Percentiles rank a stretch among this genome's conserved stretches.
Conservation (phyloP, 345 rosid genomes). For the Acer campestre region DNA sequence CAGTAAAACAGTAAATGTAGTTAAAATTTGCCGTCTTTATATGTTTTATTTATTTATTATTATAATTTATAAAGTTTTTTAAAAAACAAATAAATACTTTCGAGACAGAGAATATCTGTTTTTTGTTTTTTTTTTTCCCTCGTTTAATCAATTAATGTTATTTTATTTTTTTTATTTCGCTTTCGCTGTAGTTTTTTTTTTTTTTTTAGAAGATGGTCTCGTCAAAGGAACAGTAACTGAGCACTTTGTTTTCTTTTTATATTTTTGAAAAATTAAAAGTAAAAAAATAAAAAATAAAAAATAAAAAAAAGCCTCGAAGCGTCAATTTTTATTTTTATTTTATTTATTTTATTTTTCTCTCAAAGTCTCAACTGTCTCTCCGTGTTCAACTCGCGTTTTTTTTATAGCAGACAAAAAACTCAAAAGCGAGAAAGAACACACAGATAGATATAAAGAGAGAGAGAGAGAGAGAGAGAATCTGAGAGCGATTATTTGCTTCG, state of each 20-base stretch:
- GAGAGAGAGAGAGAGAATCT: conserved; percentile 12
- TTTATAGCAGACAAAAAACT: conserved; percentile 26
- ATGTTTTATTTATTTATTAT: background rate
- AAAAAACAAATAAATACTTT: background rate
- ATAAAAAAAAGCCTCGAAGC: background rate
- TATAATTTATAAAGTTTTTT: background rate
- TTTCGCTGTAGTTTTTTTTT: background rate
- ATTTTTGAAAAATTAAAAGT: background rate
- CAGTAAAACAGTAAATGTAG: background rate
- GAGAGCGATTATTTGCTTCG: background rate
- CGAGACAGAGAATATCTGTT: conserved; percentile 9
- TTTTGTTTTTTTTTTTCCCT: background rate
- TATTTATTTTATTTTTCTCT: background rate
- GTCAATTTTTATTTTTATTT: background rate
- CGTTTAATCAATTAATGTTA: background rate
- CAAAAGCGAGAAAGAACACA: background rate
- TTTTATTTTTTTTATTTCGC: background rate
- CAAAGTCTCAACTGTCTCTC: conserved; percentile 49
- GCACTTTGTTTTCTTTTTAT: conserved; percentile 7
- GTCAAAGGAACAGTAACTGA: background rate
- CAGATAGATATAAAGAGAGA: background rate
- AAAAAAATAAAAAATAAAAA: background rate
- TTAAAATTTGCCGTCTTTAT: background rate
- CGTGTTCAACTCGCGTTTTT: conserved; percentile 63
- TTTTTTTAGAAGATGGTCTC: background rate